Conservation (phyloP, 2,329 filamentous ascomycete genomes). For the Pseudocercospora eumusae region DNA sequence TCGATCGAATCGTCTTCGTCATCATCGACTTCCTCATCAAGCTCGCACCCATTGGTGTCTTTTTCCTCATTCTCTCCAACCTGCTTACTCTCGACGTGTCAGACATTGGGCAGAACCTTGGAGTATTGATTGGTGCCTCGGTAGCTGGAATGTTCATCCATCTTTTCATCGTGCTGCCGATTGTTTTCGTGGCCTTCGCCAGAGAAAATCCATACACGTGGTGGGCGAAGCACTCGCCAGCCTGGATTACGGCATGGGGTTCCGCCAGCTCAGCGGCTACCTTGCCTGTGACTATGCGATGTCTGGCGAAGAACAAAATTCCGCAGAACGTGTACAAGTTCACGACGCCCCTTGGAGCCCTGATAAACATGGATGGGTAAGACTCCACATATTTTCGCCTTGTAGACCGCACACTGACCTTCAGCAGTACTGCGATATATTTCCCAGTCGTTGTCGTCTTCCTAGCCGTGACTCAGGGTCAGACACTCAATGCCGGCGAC, state of each 20-base stretch:
- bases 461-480: slow-evolving; percentile 54
- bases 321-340: slow-evolving; percentile 52
- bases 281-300: slow-evolving; percentile 53
- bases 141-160: slow-evolving; percentile 53
- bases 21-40: slow-evolving; percentile 54
- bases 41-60: slow-evolving; percentile 55
- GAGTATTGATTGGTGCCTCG: slow-evolving; percentile 53
- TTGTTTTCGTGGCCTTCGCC: slow-evolving; percentile 47
- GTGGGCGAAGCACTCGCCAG: slow-evolving; percentile 53
- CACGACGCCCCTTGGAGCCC: slow-evolving; percentile 50
- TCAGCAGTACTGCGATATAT: slow-evolving; percentile 52
- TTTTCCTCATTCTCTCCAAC: slow-evolving; percentile 57
- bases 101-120: slow-evolving; percentile 53
- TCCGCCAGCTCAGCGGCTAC: slow-evolving; percentile 57
- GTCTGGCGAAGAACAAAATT: slow-evolving; percentile 44
- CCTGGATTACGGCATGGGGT: slow-evolving; percentile 59
- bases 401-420: background rate
- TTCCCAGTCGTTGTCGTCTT: slow-evolving; percentile 58
- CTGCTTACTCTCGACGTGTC: slow-evolving; percentile 53
- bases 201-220: slow-evolving; percentile 52
- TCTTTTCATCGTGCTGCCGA: slow-evolving; percentile 50
- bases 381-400: background rate
- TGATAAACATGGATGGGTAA: slow-evolving; percentile 55
- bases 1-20: slow-evolving; percentile 52
- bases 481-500: slow-evolving; percentile 46